Conservation (phyloP, 2,329 filamentous ascomycete genomes). For the Metarhizium rileyi region DNA sequence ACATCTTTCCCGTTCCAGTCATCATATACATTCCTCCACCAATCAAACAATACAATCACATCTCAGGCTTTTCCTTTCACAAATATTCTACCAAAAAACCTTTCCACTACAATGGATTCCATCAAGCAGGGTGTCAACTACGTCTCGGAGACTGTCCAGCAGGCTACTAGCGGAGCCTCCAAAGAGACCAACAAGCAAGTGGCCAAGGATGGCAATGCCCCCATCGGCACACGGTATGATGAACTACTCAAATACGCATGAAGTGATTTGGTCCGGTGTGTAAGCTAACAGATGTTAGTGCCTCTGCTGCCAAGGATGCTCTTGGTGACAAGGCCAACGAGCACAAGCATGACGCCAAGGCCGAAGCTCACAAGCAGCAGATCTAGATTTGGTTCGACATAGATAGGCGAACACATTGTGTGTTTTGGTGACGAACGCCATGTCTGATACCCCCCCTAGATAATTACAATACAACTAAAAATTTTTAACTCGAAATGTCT, state of each 20-base stretch:
- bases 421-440: neutral
- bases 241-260: neutral
- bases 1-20: neutral
- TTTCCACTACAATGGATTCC: constrained; percentile 34
- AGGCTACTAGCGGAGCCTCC: constrained; percentile 43
- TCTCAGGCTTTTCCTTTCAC: constrained; percentile 6
- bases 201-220: constrained; percentile 50
- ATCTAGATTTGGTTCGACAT: constrained; percentile 19
- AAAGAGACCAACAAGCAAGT: constrained; percentile 63
- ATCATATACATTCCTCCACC: constrained; percentile 3
- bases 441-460: neutral
- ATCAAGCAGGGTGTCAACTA: constrained; percentile 56
- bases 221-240: constrained; percentile 41
- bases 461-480: neutral
- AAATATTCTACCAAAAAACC: neutral
- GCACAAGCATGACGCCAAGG: constrained; percentile 29
- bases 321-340: constrained; percentile 36
- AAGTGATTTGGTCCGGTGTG: neutral
- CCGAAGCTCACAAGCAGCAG: constrained; percentile 30
- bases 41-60: neutral
- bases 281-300: constrained; percentile 20
- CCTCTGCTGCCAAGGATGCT: constrained; percentile 39
- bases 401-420: neutral
- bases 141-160: constrained; percentile 53
- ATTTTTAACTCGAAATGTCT: too few relatives aligned